A percentile compares a stretch with the other conserved stretches of the same genome.
These are phyloP conservation scores for Oryza longistaminata DNA, from an alignment of 176 grass and related monocot species.

Conservation along the genomic window DNA sequence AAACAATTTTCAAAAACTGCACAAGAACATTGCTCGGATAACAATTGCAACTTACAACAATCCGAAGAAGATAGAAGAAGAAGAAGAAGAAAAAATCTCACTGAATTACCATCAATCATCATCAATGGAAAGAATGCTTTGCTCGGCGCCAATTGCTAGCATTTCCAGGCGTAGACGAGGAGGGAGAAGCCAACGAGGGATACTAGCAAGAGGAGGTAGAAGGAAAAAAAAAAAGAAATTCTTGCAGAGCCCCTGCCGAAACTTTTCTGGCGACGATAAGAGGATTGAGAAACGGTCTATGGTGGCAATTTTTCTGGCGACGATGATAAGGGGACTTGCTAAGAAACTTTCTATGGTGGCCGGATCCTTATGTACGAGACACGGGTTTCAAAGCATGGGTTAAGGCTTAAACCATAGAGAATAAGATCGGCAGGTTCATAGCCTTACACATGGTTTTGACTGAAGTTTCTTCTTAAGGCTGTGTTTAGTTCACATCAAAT, in stretches of 20 bases:
- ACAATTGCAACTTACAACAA: conserved; percentile 59
- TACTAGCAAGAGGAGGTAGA: not conserved
- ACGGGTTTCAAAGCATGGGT: too few relatives aligned
- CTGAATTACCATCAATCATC: conserved; percentile 40
- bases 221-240: not conserved
- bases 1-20: conserved; percentile 36
- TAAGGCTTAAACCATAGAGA: too few relatives aligned
- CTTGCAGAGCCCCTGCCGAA: not conserved
- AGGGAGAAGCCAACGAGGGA: conserved; percentile 62
- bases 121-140: conserved; percentile 47
- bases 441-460: too few relatives aligned
- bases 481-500: too few relatives aligned
- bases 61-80: conserved; percentile 30
- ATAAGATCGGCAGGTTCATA: too few relatives aligned
- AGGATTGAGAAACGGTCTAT: too few relatives aligned
- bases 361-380: too few relatives aligned
- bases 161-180: conserved; percentile 80
- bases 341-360: too few relatives aligned
- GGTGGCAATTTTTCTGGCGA: not conserved
- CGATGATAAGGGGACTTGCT: not conserved
- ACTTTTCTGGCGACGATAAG: not conserved
- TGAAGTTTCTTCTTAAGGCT: too few relatives aligned
- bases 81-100: not conserved
- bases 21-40: conserved; percentile 54
- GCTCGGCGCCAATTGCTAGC: conserved; percentile 25